Base-by-base conservation (phyloP, 441 rosid genomes). In the Macaranga tanarius region DNA sequence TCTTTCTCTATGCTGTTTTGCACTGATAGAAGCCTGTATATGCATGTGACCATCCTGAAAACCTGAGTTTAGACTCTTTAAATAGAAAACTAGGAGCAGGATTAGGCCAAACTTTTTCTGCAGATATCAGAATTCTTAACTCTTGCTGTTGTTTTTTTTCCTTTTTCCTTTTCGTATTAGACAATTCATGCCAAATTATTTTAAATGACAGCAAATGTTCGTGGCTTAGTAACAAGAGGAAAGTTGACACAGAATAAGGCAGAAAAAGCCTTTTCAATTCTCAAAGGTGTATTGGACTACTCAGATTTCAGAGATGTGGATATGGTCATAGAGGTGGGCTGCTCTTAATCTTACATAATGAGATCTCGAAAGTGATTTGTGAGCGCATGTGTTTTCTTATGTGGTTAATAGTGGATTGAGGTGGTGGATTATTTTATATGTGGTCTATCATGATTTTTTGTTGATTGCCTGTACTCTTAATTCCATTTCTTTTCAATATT, bases 271-370 rank as follows among this genome's bases (percentile, higher is more conserved):
- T 82, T 92, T 40, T 87, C 91, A 48, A 83, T 91, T 83, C 89
- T 95, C 17, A 90, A 87, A 83, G 98, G 99, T 77, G 95, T 75
- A 34, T 75, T 92, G 70, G 96, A 92, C 72, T 95, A 95, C 78
- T 76, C 90, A 38, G 95, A 90, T 67, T 90, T 95, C 73, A 87
- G 79, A 81, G 93, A 95, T 71, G 97, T 92, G 72, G 99, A 95
- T 76, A 88, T 92, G 95, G 97, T 95, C 75, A 89, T 95, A 71
- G 99, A 95, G 97, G 99, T 89, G 34, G 57, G 86, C 50, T 71
- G 61, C 17, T 65, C 71, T 71, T 66, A 42, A 62, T 15, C 72
- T 16, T 22, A 31, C 38, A 31, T 38, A 0, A 55, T 68, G 52
- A 52, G 48, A 56, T 26, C 16, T 7, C 34, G 23, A 52, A 31